These are phyloP conservation scores for Aspergillus heteromorphus DNA, from an alignment of 495 filamentous ascomycete genomes.

Conservation along the genomic window DNA sequence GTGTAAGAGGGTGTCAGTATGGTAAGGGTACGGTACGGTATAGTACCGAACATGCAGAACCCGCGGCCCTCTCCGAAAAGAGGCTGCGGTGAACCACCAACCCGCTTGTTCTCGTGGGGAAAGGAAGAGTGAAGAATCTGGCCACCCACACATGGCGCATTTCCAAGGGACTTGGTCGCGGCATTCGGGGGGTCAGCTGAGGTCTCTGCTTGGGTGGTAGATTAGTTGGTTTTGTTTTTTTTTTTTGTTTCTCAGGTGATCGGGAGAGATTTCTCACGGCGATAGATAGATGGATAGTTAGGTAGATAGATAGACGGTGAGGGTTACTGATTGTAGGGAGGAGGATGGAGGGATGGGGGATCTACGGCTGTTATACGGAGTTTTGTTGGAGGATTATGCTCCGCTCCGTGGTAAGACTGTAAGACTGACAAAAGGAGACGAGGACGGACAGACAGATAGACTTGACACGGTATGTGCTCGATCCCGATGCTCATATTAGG, in stretches of 20 bases:
- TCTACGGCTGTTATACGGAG: too few species aligned
- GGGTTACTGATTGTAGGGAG: too few species aligned
- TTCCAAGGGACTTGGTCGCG: background rate
- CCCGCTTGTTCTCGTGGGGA: constrained; percentile 9
- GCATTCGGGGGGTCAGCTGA: background rate
- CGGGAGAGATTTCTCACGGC: constrained; percentile 1
- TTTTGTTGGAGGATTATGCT: too few species aligned
- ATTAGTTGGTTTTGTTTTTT: background rate
- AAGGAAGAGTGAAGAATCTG: too few species aligned
- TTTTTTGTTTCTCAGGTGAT: too few species aligned
- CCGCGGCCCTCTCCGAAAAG: constrained; percentile 26
- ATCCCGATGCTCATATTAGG: background rate
- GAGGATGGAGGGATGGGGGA: background rate
- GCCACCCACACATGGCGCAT: constrained; percentile 10
- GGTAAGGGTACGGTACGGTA: constrained; percentile 7
- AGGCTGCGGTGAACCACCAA: constrained; percentile 35
- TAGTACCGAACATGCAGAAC: background rate
- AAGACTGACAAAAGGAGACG: too few species aligned
- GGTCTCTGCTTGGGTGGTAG: background rate
- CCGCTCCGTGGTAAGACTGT: too few species aligned
- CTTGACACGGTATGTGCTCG: background rate
- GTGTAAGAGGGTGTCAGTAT: background rate
- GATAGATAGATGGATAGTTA: constrained; percentile 11
- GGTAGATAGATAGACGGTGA: background rate
- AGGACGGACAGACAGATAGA: too few species aligned